phyloP scores from a whole-genome alignment of 2,329 filamentous ascomycete genomes.

The Exophiala sp. region DNA sequence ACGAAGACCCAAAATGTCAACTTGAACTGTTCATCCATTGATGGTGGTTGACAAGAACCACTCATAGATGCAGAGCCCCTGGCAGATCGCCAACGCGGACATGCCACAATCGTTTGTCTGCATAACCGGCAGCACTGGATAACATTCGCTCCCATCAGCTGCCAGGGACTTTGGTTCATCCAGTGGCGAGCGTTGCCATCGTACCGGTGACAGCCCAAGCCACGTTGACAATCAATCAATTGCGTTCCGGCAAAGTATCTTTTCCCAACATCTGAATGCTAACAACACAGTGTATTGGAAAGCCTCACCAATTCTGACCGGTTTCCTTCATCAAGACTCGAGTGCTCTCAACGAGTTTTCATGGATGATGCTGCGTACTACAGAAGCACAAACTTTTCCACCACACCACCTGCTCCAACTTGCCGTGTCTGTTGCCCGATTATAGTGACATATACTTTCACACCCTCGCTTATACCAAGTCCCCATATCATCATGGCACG shows the following conservation, averaged over 20 bases:
- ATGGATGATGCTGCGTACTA: no score
- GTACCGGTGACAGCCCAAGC: constrained; percentile 22
- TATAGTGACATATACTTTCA: no score
- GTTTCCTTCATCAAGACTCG: no score
- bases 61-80: constrained; percentile 17
- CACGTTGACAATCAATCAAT: constrained; percentile 23
- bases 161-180: constrained; percentile 10
- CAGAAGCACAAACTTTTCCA: no score
- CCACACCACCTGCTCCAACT: no score
- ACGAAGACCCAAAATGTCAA: neutral
- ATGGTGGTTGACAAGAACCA: constrained; percentile 8
- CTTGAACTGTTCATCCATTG: neutral
- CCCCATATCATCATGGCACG: no score
- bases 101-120: constrained; percentile 10
- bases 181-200: constrained; percentile 18
- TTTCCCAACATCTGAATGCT: neutral
- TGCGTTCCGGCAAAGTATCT: neutral
- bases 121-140: neutral
- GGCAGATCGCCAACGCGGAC: constrained; percentile 12
- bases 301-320: no score
- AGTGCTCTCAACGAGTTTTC: no score
- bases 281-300: neutral
- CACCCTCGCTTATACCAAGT: no score
- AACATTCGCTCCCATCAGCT: neutral
- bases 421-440: no score